These are phyloP conservation scores for Cupressus sempervirens DNA, from an alignment of 75 land plant species.

Conservation along the genomic window DNA sequence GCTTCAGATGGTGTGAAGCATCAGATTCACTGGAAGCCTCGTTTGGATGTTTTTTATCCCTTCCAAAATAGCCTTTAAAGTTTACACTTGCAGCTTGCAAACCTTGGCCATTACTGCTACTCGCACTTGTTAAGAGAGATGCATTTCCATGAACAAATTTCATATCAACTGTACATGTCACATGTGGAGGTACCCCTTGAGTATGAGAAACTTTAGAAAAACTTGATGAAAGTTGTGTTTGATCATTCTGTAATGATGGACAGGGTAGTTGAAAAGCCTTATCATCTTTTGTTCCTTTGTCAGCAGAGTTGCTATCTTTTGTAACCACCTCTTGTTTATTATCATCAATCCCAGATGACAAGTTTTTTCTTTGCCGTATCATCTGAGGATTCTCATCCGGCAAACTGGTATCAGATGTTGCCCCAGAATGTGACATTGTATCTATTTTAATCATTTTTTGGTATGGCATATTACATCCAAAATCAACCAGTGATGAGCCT, in stretches of 20 bases:
- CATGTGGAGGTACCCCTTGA: neutral
- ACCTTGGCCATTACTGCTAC: conserved; percentile 1
- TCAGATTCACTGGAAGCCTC: conserved; percentile 7
- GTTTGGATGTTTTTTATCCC: conserved; percentile 1
- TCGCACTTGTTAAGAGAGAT: conserved; percentile 27
- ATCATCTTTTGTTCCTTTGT: neutral
- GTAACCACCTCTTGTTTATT: neutral
- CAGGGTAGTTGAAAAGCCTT: neutral
- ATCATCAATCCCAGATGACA: neutral
- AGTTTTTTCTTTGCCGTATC: neutral
- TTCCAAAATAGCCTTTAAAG: neutral
- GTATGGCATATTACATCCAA: neutral
- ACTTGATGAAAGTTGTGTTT: neutral
- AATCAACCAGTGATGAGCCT: neutral
- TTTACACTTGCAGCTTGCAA: neutral
- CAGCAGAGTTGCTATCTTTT: neutral
- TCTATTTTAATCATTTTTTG: neutral
- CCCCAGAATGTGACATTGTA: neutral
- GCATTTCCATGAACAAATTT: conserved; percentile 42
- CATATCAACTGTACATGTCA: conserved; percentile 10
- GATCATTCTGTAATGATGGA: neutral
- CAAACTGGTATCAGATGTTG: neutral
- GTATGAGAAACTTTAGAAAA: neutral
- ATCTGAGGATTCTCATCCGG: neutral
- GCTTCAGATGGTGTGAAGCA: neutral